These are phyloP conservation scores for Phaeomoniella chlamydospora DNA, from an alignment of 2,329 filamentous ascomycete species.

Conservation along the genomic window DNA sequence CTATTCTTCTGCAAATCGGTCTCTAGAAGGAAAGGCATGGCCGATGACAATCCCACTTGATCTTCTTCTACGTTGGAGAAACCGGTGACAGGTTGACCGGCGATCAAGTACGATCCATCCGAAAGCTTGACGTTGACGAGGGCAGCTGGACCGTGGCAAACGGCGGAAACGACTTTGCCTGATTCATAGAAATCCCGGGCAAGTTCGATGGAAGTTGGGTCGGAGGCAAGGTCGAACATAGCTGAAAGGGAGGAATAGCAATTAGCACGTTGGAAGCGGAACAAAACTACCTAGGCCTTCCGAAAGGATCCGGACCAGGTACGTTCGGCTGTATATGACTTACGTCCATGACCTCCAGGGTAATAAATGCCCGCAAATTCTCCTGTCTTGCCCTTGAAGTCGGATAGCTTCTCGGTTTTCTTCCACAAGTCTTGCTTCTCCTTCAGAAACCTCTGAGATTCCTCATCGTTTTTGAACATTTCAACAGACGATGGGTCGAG, in stretches of 20 bases:
- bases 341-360: constrained; percentile 37
- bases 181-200: constrained; percentile 33
- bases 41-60: not conserved
- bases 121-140: constrained; percentile 27
- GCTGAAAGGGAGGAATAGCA: constrained; percentile 2
- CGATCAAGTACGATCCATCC: constrained; percentile 26
- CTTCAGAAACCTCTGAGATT: constrained; percentile 38
- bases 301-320: too few species aligned
- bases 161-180: constrained; percentile 33
- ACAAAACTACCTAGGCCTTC: too few species aligned
- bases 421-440: constrained; percentile 47
- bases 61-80: constrained; percentile 34
- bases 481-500: constrained; percentile 45
- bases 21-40: constrained; percentile 28
- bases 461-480: constrained; percentile 36
- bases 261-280: too few species aligned
- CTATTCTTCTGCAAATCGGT: constrained; percentile 24
- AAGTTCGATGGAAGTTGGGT: constrained; percentile 25
- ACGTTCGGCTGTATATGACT: too few species aligned
- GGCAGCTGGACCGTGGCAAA: constrained; percentile 33
- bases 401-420: constrained; percentile 42
- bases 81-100: constrained; percentile 26
- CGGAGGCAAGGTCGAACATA: constrained; percentile 36
- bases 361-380: constrained; percentile 53
- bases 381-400: constrained; percentile 38